Evolutionary conservation across 2,329 filamentous ascomycete species (phyloP), one percentile per base, ranked within the genome.

Genomic region (Elsinoe necatrix): DNA sequence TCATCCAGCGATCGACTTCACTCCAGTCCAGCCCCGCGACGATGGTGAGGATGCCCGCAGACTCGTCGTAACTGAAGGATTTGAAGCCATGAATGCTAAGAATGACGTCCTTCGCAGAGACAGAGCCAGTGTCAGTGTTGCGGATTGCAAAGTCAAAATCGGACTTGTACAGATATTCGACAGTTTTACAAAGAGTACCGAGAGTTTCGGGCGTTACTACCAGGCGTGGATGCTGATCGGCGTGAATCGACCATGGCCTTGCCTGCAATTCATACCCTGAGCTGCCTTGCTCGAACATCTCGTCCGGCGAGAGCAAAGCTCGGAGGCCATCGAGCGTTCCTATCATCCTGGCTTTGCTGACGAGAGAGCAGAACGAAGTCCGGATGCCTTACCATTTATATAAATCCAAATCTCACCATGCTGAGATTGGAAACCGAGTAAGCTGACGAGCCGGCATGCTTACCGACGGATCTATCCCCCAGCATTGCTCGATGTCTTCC

Each of bases 21-120:
- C 65, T 62, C 72, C 72, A 75, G 14, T 63, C 60, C 47, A 68
- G 63, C 3, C 72, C 72, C 1, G 68, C 67, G 2, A 71, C 72
- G 12, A 74, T 54, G 1, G 61, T 66, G 8, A 70, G 65, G 4
- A 61, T 65, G 34, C 71, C 67, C 0, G 64, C 59, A 4, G 63
- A 58, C 1, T 56, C 23, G 56, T 71, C 65, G 54, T 71, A 72
- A 11, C 64, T 58, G 57, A 74, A 73, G 0, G 57, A 58, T 39
- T 72, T 65, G 57, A 74, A 74, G 3, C 63, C 67, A 1, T 65
- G 65, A 60, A 70, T 68, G 54, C 65, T 71, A 31, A 74, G 60
- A 6, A 73, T 52, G 3, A 73, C 69, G 58, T 73, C 70, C 11
- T 59, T 61, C 0, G 72, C 67, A 0, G 70, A 73, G 1, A 67